These are phyloP conservation scores for Metarhizium sp. DNA, from an alignment of 2,329 filamentous ascomycete species.

Conservation along the genomic window DNA sequence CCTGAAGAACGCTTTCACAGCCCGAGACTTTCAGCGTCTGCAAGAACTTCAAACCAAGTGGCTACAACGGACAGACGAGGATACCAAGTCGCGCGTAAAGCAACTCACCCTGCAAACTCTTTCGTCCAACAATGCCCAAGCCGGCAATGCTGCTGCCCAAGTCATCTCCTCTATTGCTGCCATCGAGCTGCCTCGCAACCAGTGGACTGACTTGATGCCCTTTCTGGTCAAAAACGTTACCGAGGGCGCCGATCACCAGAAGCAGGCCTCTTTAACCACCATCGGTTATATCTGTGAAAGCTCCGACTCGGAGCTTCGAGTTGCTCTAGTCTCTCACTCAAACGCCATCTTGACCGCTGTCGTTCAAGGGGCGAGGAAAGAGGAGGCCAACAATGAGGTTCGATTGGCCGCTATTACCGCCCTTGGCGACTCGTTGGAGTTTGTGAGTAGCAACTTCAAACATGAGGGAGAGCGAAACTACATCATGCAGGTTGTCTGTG, in stretches of 20 bases:
- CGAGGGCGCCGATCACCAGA: slow-evolving; percentile 75
- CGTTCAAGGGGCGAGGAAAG: slow-evolving; percentile 93
- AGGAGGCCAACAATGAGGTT: slow-evolving; percentile 86
- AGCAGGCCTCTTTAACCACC: slow-evolving; percentile 89
- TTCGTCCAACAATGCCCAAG: slow-evolving; percentile 66
- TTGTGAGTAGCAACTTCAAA: slow-evolving; percentile 97
- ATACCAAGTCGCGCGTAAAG: slow-evolving; percentile 84
- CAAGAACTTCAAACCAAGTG: slow-evolving; percentile 90
- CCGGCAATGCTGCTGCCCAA: slow-evolving; percentile 83
- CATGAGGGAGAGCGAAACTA: slow-evolving; percentile 99
- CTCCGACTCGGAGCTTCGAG: slow-evolving; percentile 77
- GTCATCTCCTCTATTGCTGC: slow-evolving; percentile 91
- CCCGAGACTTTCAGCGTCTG: slow-evolving; percentile 79
- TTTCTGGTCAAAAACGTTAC: slow-evolving; percentile 88
- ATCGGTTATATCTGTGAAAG: slow-evolving; percentile 98
- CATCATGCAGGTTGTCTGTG: slow-evolving; percentile 99
- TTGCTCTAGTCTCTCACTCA: slow-evolving; percentile 74
- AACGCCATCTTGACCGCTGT: slow-evolving; percentile 97
- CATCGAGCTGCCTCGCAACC: slow-evolving; percentile 85
- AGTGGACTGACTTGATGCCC: slow-evolving; percentile 90
- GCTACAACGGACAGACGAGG: slow-evolving; percentile 70
- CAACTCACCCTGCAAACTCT: slow-evolving; percentile 83
- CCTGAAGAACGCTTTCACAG: slow-evolving; percentile 95
- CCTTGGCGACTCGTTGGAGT: slow-evolving; percentile 92
- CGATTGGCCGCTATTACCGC: slow-evolving; percentile 88